These are phyloP conservation scores for Lasiosphaeris hirsuta DNA, from an alignment of 495 filamentous ascomycete genomes.

Conservation along the genomic window DNA sequence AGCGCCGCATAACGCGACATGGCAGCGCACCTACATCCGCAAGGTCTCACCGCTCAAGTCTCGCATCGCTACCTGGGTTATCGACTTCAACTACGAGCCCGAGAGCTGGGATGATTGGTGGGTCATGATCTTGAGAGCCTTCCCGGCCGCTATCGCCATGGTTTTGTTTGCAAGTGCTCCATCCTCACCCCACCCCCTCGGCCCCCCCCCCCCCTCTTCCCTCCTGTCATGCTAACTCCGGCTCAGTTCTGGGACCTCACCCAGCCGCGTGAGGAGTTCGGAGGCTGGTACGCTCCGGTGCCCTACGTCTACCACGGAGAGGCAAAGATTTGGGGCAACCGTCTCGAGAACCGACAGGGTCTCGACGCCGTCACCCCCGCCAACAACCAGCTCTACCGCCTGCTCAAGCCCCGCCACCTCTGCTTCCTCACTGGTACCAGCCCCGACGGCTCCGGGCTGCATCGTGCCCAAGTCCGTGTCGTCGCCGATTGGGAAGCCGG, in stretches of 20 bases:
- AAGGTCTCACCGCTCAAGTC: conserved; percentile 15
- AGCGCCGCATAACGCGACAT: conserved; percentile 5
- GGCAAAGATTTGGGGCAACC: conserved; percentile 18
- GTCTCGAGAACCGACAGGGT: conserved; percentile 7
- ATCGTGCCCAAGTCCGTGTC: not conserved
- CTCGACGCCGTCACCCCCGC: not conserved
- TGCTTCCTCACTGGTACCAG: conserved; percentile 5
- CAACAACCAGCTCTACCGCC: conserved; percentile 1
- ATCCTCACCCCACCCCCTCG: no score
- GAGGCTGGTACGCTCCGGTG: conserved; percentile 5
- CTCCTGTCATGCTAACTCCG: not conserved
- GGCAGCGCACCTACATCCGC: conserved; percentile 19
- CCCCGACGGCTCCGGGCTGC: not conserved
- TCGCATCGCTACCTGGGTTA: conserved; percentile 17
- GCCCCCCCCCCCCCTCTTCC: no score
- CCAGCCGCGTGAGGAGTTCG: not conserved
- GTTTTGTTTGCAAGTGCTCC: not conserved
- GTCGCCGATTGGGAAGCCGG: conserved; percentile 8
- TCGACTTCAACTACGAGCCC: conserved; percentile 11
- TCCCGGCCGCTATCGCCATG: conserved; percentile 17
- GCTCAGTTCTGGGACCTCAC: not conserved
- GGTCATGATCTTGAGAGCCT: conserved; percentile 7
- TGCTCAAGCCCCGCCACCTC: conserved; percentile 15
- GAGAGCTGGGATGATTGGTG: conserved; percentile 13
- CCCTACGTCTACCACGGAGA: conserved; percentile 9